Evolutionary conservation across 2,329 filamentous ascomycete species (phyloP), one percentile per base, ranked within the genome.

Genomic region (Colletotrichum sp.): DNA sequence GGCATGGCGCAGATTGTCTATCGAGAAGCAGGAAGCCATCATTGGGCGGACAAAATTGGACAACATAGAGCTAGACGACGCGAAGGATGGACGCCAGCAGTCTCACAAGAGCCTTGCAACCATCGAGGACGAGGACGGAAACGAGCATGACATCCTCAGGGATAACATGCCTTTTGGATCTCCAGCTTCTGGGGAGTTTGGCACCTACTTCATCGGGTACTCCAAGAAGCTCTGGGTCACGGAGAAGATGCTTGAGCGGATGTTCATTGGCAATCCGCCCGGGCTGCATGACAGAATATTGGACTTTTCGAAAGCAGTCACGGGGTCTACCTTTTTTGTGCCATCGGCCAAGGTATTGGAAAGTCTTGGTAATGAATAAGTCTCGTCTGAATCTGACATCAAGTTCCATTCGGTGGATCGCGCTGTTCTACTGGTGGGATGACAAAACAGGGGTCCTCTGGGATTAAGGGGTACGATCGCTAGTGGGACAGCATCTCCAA

Each of bases 81-180:
- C 86, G 0, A 83, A 82, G 2, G 78, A 81, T 0, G 86, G 84
- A 0, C 77, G 85, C 21, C 89, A 91, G 75, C 84, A 85, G 76
- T 86, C 90, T 2, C 90, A 91, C 79, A 92, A 92, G 81, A 87
- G 87, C 6, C 86, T 92, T 0, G 85, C 86, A 3, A 91, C 89
- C 0, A 87, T 92, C 48, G 86, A 88, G 60, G 88, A 90, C 72
- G 87, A 88, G 5, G 74, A 85, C 9, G 90, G 89, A 1, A 81
- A 84, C 9, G 90, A 92, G 80, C 82, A 89, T 76, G 86, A 85
- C 43, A 90, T 92, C 55, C 82, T 92, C 4, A 85, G 90, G 0
- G 90, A 92, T 73, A 92, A 92, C 76, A 92, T 92, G 90, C 90
- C 90, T 0, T 92, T 92, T 80, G 90, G 90, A 0, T 88, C 87